Percentiles rank a stretch among this genome's conserved stretches.
phyloP scores from a whole-genome alignment of 176 grass and related monocot species.

The Triticum aestivum region IWGSC_CS_RefSeq_v2.1 NC_057814.1:85924001-85924500 shows the following conservation, averaged over 20 bases:
- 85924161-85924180: constrained; percentile 97
- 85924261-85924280: background rate
- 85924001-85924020: background rate
- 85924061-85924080: background rate
- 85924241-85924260: background rate
- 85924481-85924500: background rate
- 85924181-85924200: constrained; percentile 79
- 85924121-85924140: constrained; percentile 33
- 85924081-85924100: constrained; percentile 79
- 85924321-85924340: background rate
- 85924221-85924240: background rate
- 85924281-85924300: background rate
- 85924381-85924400: background rate
- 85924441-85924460: background rate
- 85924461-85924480: background rate
- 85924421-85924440: background rate
- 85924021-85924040: background rate
- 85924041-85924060: background rate
- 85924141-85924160: constrained; percentile 11
- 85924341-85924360: background rate
- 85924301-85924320: background rate
- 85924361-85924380: background rate
- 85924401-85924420: background rate
- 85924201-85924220: constrained; percentile 17
- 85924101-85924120: constrained; percentile 99